Conservation (phyloP, 1,284 basidiomycete species). For the Omphalotus olearius region DNA sequence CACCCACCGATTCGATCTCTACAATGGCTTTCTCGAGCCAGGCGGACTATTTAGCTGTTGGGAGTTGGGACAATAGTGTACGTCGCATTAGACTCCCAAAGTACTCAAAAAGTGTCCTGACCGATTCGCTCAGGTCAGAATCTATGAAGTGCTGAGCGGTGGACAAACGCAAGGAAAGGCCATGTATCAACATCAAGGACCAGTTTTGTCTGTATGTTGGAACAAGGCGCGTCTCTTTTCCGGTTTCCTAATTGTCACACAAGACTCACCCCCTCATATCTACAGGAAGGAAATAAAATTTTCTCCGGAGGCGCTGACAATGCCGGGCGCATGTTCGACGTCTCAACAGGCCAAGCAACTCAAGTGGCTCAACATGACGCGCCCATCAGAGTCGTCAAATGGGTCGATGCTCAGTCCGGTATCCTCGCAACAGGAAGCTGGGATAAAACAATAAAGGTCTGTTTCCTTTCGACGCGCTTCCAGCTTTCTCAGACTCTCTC, state of each 20-base stretch:
- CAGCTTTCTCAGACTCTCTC: not conserved
- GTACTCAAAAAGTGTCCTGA: not conserved
- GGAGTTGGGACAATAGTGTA: constrained; percentile 62
- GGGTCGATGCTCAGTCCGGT: constrained; percentile 63
- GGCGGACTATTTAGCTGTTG: constrained; percentile 54
- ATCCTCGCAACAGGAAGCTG: constrained; percentile 84
- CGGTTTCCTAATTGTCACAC: not conserved
- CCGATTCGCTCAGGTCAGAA: constrained; percentile 39
- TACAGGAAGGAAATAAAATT: constrained; percentile 70
- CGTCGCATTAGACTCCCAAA: not conserved
- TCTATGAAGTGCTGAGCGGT: constrained; percentile 50
- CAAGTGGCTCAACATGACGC: constrained; percentile 81
- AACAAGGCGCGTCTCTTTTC: constrained; percentile 44
- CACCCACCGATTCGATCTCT: constrained; percentile 57
- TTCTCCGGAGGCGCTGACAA: constrained; percentile 83
- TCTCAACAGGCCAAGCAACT: constrained; percentile 60
- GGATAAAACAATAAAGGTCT: constrained; percentile 83
- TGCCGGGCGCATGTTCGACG: constrained; percentile 73
- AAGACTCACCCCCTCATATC: not conserved
- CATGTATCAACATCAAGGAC: constrained; percentile 76
- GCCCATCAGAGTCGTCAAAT: constrained; percentile 71
- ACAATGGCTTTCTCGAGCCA: constrained; percentile 44
- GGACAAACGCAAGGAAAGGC: constrained; percentile 70
- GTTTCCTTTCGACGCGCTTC: constrained; percentile 10
- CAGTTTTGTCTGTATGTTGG: constrained; percentile 79